Percentiles rank a stretch among this genome's conserved stretches.
These are phyloP conservation scores for Pseudogymnoascus sp. DNA, from an alignment of 2,329 filamentous ascomycete genomes.

Conservation along the genomic window DNA sequence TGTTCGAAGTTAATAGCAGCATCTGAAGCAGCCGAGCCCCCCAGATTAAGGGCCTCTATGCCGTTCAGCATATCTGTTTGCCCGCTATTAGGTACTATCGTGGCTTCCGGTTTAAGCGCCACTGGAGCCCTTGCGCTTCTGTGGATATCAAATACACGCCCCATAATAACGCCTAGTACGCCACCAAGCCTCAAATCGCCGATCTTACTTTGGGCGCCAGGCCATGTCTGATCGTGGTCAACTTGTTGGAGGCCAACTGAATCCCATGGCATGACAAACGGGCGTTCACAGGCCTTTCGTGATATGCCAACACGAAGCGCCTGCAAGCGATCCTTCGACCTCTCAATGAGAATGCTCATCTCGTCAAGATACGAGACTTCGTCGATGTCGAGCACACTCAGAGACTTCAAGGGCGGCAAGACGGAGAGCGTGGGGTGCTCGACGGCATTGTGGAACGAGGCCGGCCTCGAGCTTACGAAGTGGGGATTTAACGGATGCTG, in stretches of 20 bases:
- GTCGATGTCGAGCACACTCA: conserved; percentile 75
- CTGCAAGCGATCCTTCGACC: conserved; percentile 57
- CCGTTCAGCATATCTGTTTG: background rate
- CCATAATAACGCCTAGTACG: conserved; percentile 60
- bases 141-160: conserved; percentile 56
- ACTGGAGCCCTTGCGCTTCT: conserved; percentile 21
- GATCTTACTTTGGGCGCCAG: conserved; percentile 46
- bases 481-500: conserved; percentile 24
- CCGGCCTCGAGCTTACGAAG: conserved; percentile 23
- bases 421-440: conserved; percentile 77
- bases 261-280: conserved; percentile 59
- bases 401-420: conserved; percentile 64
- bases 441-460: conserved; percentile 51
- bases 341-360: conserved; percentile 68
- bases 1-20: background rate
- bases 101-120: background rate
- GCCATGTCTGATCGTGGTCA: conserved; percentile 51
- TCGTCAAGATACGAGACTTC: conserved; percentile 78
- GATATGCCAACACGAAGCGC: conserved; percentile 72
- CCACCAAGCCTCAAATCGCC: conserved; percentile 60
- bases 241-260: conserved; percentile 56
- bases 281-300: conserved; percentile 34
- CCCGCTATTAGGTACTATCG: background rate
- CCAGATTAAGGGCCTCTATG: background rate
- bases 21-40: background rate